Percentiles rank a stretch among this genome's conserved stretches.
Conservation (phyloP, 2,329 filamentous ascomycete genomes). For the Tolypocladium album region DNA sequence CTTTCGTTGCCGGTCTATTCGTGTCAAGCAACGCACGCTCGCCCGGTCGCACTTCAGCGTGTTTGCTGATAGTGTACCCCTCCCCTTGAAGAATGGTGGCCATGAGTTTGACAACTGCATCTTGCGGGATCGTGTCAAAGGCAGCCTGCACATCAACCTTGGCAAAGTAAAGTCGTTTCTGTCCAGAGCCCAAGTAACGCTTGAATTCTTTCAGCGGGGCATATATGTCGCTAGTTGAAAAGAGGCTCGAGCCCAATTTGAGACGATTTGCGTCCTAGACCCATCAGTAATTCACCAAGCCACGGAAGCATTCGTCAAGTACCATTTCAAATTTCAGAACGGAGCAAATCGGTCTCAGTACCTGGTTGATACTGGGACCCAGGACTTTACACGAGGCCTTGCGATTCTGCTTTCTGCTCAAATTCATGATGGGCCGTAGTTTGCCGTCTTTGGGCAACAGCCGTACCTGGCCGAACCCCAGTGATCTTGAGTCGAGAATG, state of each 20-base stretch:
- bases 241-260: constrained; percentile 67
- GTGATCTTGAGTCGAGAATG: constrained; percentile 47
- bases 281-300: neutral
- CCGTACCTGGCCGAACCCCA: constrained; percentile 72
- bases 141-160: constrained; percentile 89
- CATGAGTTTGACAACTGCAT: constrained; percentile 58
- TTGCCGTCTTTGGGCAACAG: constrained; percentile 71
- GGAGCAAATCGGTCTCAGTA: constrained; percentile 64
- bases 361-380: constrained; percentile 28
- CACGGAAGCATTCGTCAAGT: constrained; percentile 3
- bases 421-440: constrained; percentile 78
- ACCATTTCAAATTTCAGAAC: constrained; percentile 73
- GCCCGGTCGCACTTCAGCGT: constrained; percentile 57
- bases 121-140: constrained; percentile 91
- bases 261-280: constrained; percentile 34
- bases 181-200: constrained; percentile 25
- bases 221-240: constrained; percentile 75
- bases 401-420: constrained; percentile 53
- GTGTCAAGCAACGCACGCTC: constrained; percentile 14
- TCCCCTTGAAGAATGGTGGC: constrained; percentile 41
- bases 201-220: constrained; percentile 62
- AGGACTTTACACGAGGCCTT: constrained; percentile 53
- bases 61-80: constrained; percentile 61
- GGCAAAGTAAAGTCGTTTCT: constrained; percentile 61
- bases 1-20: constrained; percentile 19